Base-by-base conservation (phyloP, 768 basidiomycete species). In the Mycena venus region DNA sequence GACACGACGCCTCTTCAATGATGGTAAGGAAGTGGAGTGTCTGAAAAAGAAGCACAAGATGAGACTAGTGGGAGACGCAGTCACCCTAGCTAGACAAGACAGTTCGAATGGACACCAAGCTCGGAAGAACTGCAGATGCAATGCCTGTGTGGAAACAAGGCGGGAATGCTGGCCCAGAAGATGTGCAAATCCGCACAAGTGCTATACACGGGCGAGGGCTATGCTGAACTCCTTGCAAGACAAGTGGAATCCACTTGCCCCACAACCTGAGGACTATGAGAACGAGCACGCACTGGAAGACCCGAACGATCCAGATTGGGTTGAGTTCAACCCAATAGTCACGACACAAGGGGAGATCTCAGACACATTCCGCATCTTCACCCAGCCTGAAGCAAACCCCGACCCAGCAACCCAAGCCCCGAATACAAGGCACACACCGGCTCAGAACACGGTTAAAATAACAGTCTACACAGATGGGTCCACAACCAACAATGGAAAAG, bases 351-450 rank as follows among this genome's bases (percentile, higher is more conserved):
- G 36, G 2, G 17, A 36, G 2, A 15, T 62, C 14, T 5, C 38
- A 6, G 61, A 62, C 40, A 44, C 61, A 14, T 62, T 62, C 61
- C 61, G 61, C 1, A 62, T 62, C 10, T 62, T 62, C 34, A 59
- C 58, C 7, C 11, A 51, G 11, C 49, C 56, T 27, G 56, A 27
- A 9, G 15, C 34, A n/a, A 31, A 62, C 11, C 38, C 42, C 3
- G 23, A 62, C 3, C 17, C 25, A 8, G 14, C 27, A 23, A 4
- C n/a, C 40, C 25, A 3, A 9, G 61, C 61, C 2, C 42, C 61
- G 4, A 34, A 62, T 17, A 27, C 34, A 17, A n/a, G 23, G n/a
- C 23, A 10, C 38, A 23, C 3, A 9, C 3, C 38, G 15, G 25
- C 42, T 23, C 38, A 23, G 11, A 17, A 62, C 12, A 40, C 6